Base-by-base conservation (phyloP, 371 early-diverging fungal species). In the Syncephalastrum contaminatum region DNA sequence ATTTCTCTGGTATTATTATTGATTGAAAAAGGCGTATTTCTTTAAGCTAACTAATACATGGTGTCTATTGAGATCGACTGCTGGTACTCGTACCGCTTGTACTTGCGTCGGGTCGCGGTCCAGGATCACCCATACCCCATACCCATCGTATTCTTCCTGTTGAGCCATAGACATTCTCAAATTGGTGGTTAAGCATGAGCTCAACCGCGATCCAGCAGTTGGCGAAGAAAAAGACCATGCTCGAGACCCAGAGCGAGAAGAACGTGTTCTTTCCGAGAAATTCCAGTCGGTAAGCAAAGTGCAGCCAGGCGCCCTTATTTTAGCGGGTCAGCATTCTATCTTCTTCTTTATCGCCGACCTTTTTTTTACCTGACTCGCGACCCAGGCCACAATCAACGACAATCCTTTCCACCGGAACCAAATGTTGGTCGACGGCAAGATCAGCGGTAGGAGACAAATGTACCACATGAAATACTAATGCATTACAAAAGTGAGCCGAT, bases 391-490 rank as follows among this genome's bases (percentile, higher is more conserved):
- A 1, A 93, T 51, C 46, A 94, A 60, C 14, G 63, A 54, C 4
- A 84, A 20, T 0, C 92, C 92, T 50, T 77, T 82, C 67, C 81
- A 78, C 27, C 69, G 55, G 16, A 77, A 70, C 39, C 60, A 72
- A 3, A 90, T 70, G 4, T 64, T 67, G 19, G 84, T 83, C 20
- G 73, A 81, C 1, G 93, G 94, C 56, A 94, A 69, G 12, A 95
- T 73, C 16, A 97, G 63, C 15, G 98, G 98, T 14, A 96, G 69
- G 18, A 96, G 81, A 67, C 92, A 92, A 6, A 96, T 81, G 67
- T 96, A 97, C 98, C 98, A 98, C 95, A 97, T 95, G 62, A 98
- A 98, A 59, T 98, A 97, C 93, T 92, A 41, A 16, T 18, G 16
- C 14, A 30, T 6, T n/a, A n/a, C n/a, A n/a, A 8, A 20, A 13